A percentile compares a stretch with the other conserved stretches of the same genome.
These are phyloP conservation scores for Aspergillus taichungensis DNA, from an alignment of 495 filamentous ascomycete species.

Conservation along the genomic window DNA sequence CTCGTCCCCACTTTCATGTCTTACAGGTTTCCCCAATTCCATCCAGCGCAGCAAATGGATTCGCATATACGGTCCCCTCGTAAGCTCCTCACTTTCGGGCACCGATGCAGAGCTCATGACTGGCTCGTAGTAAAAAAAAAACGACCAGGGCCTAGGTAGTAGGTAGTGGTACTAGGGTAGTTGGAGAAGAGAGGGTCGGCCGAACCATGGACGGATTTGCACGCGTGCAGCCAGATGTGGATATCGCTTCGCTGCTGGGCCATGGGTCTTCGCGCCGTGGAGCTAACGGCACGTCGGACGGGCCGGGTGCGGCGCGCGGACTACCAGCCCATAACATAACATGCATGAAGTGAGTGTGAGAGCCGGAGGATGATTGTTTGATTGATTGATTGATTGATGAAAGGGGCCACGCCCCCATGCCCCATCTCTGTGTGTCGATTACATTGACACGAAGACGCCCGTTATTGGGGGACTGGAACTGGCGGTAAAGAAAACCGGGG, in stretches of 20 bases:
- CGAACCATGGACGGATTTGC: conserved; percentile 10
- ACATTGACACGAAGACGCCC: conserved; percentile 8
- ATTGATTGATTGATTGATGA: too few relatives aligned
- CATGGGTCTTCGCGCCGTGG: conserved; percentile 9
- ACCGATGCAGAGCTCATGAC: conserved; percentile 15
- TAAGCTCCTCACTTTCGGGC: conserved; percentile 9
- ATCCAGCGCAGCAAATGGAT: too few relatives aligned
- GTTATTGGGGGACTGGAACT: conserved; percentile 14
- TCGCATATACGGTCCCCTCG: not conserved
- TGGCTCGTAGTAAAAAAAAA: too few relatives aligned
- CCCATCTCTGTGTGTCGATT: conserved; percentile 5
- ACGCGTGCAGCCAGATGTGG: conserved; percentile 11
- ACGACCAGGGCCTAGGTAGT: too few relatives aligned
- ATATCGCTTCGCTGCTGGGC: conserved; percentile 6
- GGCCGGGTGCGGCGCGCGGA: conserved; percentile 18
- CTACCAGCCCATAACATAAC: conserved; percentile 11
- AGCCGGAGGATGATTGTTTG: not conserved
- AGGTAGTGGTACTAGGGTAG: conserved; percentile 3
- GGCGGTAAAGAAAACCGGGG: conserved; percentile 14
- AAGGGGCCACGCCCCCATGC: not conserved
- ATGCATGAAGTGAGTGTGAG: conserved; percentile 17
- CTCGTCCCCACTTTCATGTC: not conserved
- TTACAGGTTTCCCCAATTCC: not conserved
- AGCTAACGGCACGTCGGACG: conserved; percentile 18
- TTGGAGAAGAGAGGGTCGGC: conserved; percentile 2